A percentile compares a stretch with the other conserved stretches of the same genome.
Evolutionary conservation across 2,329 filamentous ascomycete genomes (phyloP).

Genomic region (Alternaria angustiovoidea): DNA sequence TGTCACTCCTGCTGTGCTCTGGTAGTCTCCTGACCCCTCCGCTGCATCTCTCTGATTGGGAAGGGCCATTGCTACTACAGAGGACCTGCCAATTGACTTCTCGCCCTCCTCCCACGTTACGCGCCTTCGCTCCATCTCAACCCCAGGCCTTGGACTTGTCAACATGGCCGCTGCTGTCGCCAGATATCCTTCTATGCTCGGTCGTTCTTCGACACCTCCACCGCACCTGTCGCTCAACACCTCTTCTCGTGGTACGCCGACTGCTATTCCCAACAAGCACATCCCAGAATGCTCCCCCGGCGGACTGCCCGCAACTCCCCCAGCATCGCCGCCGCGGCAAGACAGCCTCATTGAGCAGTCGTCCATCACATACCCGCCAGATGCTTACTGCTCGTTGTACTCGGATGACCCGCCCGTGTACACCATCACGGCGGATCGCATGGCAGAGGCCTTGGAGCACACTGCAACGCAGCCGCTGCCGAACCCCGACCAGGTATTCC

Average conservation of each 20-base stretch:
- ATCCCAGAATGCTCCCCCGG: conserved; percentile 88
- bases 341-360: conserved; percentile 64
- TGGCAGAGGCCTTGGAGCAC: conserved; percentile 78
- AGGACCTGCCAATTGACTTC: conserved; percentile 8
- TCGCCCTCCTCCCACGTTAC: conserved; percentile 31
- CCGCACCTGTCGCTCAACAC: conserved; percentile 67
- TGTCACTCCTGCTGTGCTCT: conserved; percentile 26
- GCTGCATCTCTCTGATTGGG: conserved; percentile 20
- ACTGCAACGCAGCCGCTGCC: conserved; percentile 82
- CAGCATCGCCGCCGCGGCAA: conserved; percentile 67
- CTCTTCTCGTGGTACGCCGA: conserved; percentile 62
- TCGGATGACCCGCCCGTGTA: conserved; percentile 68
- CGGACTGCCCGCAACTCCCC: conserved; percentile 63
- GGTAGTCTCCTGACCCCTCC: conserved; percentile 9
- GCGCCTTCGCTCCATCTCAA: conserved; percentile 35
- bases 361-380: conserved; percentile 79
- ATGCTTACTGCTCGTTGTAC: conserved; percentile 66
- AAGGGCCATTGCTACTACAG: conserved; percentile 17
- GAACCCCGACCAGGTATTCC: conserved; percentile 85
- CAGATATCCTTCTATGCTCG: conserved; percentile 47
- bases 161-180: conserved; percentile 56
- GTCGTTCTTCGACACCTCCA: conserved; percentile 56
- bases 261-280: conserved; percentile 84
- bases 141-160: conserved; percentile 15
- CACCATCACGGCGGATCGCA: conserved; percentile 71